phyloP scores from a whole-genome alignment of 2,329 filamentous ascomycete species.

The Neofusicoccum cordaticola region DNA sequence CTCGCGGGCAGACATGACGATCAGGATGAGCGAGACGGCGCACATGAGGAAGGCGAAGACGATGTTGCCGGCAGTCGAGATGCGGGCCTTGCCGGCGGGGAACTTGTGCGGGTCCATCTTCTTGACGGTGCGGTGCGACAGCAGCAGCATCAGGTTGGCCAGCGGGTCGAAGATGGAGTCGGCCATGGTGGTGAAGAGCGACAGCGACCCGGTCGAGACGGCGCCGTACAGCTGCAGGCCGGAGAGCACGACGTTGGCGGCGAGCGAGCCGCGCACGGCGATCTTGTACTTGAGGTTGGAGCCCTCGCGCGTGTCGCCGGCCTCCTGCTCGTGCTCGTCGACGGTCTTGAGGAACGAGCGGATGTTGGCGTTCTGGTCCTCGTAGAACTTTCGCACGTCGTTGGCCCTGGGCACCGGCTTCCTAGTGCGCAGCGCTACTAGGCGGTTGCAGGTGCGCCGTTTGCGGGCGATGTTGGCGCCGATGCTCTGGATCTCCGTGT shows the following conservation, averaged over 20 bases:
- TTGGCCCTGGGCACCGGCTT: conserved; percentile 26
- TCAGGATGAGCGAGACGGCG: conserved; percentile 84
- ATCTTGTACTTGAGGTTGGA: conserved; percentile 76
- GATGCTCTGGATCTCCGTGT: background rate
- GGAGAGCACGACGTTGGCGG: conserved; percentile 76
- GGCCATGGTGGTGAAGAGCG: conserved; percentile 95
- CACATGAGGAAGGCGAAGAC: conserved; percentile 97
- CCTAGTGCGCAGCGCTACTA: background rate
- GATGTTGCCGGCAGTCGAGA: conserved; percentile 95
- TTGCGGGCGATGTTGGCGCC: background rate
- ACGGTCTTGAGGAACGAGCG: conserved; percentile 88
- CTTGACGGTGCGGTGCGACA: conserved; percentile 83
- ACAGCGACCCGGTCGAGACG: conserved; percentile 81
- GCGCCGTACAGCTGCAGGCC: conserved; percentile 86
- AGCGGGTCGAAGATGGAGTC: conserved; percentile 92
- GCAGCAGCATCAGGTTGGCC: conserved; percentile 81
- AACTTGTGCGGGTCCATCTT: conserved; percentile 83
- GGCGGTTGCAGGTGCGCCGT: background rate
- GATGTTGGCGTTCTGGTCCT: conserved; percentile 89
- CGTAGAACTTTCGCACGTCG: conserved; percentile 67
- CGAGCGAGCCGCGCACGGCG: conserved; percentile 66
- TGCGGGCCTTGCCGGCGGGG: conserved; percentile 86
- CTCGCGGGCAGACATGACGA: conserved; percentile 78
- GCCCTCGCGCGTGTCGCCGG: conserved; percentile 73
- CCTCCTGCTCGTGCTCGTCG: conserved; percentile 84